Percentiles rank a stretch among this genome's conserved stretches.
phyloP scores from a whole-genome alignment of 345 rosid genomes.

The Aquilaria yunnanensis region DNA sequence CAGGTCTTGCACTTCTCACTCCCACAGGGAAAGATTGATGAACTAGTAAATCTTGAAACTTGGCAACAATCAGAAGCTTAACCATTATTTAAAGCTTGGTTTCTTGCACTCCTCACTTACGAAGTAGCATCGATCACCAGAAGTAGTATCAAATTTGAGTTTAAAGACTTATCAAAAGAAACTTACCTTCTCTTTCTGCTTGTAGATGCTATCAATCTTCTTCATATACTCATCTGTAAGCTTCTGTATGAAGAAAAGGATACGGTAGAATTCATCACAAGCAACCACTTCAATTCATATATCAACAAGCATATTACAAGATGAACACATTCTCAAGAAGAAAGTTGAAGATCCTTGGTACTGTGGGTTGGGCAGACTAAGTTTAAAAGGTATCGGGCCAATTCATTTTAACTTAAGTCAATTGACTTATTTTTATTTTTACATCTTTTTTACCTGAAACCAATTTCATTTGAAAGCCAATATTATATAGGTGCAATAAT shows the following conservation, averaged over 20 bases:
- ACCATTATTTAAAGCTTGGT: background rate
- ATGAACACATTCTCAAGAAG: background rate
- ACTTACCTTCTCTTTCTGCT: conserved; percentile 91
- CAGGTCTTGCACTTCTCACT: too few relatives aligned
- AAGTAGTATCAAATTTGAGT: background rate
- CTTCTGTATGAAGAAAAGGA: conserved; percentile 49
- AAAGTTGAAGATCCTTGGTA: too few relatives aligned
- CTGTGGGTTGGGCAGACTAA: too few relatives aligned
- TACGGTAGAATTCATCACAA: background rate
- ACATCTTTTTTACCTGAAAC: too few relatives aligned
- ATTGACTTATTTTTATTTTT: too few relatives aligned
- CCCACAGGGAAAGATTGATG: too few relatives aligned
- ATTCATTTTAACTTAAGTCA: too few relatives aligned
- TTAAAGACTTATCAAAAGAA: background rate
- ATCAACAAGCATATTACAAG: background rate
- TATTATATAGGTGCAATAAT: too few relatives aligned
- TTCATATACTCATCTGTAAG: conserved; percentile 81
- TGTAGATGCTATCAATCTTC: conserved; percentile 69
- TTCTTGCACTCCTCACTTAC: background rate
- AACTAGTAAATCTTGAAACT: background rate
- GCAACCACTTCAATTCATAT: background rate
- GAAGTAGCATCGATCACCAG: background rate
- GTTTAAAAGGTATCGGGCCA: too few relatives aligned
- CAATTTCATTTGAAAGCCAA: too few relatives aligned
- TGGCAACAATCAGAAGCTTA: background rate